These are phyloP conservation scores for Acanthamoeba lenticulata DNA, from an alignment of 208 protist species.

Conservation along the genomic window DNA sequence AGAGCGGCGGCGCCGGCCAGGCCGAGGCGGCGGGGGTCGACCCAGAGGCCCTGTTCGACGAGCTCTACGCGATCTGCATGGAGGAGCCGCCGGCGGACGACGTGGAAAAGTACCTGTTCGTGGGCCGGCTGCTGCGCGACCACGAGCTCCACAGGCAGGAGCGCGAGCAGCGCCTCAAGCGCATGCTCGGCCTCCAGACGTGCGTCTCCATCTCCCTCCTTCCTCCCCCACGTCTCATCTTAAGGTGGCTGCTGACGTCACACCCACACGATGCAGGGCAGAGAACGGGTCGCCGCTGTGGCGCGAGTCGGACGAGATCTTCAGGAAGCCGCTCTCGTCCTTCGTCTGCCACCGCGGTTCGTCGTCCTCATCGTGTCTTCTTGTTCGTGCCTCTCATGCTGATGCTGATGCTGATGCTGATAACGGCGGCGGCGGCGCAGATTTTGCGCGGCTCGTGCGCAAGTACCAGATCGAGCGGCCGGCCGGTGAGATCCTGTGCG, in stretches of 20 bases:
- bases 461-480: constrained; percentile 38
- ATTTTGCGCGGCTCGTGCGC: constrained; percentile 6
- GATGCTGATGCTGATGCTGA: not conserved
- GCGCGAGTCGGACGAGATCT: constrained; percentile 12
- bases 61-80: not conserved
- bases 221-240: not conserved
- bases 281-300: constrained; percentile 18
- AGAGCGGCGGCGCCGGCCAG: not conserved
- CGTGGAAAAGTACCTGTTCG: not conserved
- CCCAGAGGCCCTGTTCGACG: not conserved
- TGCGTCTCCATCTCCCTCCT: not conserved
- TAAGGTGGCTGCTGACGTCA: not conserved
- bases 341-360: constrained; percentile 37
- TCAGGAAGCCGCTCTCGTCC: not conserved
- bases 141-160: constrained; percentile 48
- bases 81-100: not conserved
- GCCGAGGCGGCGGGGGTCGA: not conserved
- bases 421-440: not conserved
- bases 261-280: not conserved
- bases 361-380: not conserved
- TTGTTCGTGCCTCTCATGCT: not conserved
- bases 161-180: constrained; percentile 14
- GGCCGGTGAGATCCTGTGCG: constrained; percentile 18
- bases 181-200: constrained; percentile 17
- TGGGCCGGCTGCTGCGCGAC: not conserved